phyloP scores from a whole-genome alignment of 2,329 filamentous ascomycete species.

The Bertia moriformis region DNA sequence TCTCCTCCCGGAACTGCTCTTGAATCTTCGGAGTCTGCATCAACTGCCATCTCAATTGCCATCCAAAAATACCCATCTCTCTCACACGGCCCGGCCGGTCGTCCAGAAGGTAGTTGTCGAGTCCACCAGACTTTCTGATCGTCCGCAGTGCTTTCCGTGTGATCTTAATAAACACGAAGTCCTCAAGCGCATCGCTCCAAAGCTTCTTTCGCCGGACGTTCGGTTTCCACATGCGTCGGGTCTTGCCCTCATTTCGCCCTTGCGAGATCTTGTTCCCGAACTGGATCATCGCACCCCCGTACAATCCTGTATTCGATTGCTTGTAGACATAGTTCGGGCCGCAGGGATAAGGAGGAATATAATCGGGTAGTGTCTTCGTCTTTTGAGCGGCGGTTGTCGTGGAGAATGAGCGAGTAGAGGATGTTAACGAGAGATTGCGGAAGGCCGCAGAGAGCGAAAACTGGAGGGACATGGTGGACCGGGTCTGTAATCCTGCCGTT shows the following conservation, averaged over 20 bases:
- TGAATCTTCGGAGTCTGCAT: background rate
- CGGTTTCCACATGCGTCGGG: slow-evolving; percentile 28
- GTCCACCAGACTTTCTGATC: background rate
- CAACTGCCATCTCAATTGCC: background rate
- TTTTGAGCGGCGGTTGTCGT: slow-evolving; percentile 15
- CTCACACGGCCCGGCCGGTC: background rate
- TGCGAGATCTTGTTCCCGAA: slow-evolving; percentile 33
- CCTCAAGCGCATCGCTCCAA: slow-evolving; percentile 23
- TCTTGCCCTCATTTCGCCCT: slow-evolving; percentile 29
- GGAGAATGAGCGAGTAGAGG: slow-evolving; percentile 18
- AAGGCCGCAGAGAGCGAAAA: slow-evolving; percentile 20
- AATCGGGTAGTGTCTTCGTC: slow-evolving; percentile 14
- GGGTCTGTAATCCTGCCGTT: slow-evolving; percentile 15
- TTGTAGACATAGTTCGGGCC: slow-evolving; percentile 24
- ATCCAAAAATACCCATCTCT: background rate
- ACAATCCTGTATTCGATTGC: slow-evolving; percentile 28
- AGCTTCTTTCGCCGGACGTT: slow-evolving; percentile 30
- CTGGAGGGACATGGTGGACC: slow-evolving; percentile 13
- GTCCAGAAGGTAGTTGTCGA: slow-evolving; percentile 1
- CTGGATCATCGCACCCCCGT: slow-evolving; percentile 25
- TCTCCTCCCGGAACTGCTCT: background rate
- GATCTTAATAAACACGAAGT: slow-evolving; percentile 26
- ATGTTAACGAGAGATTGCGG: slow-evolving; percentile 18
- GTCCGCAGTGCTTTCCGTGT: slow-evolving; percentile 27
- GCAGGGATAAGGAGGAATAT: slow-evolving; percentile 28